A percentile compares a stretch with the other conserved stretches of the same genome.
These are phyloP conservation scores for Pseudocercospora pini-densiflorae DNA, from an alignment of 2,329 filamentous ascomycete species.

Conservation along the genomic window DNA sequence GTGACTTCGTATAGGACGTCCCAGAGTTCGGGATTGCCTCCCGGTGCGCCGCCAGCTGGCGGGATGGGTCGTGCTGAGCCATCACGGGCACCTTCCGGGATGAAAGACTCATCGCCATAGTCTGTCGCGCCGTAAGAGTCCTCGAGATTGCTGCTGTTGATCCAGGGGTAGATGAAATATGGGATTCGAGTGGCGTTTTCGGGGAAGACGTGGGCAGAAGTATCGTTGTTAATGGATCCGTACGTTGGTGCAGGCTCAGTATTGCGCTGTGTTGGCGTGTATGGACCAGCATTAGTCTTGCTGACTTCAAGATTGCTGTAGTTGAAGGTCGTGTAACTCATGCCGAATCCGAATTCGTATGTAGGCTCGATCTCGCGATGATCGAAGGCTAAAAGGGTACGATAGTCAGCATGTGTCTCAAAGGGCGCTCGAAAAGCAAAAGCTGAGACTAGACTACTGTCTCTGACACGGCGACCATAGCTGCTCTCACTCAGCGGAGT, in stretches of 20 bases:
- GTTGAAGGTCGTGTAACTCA: constrained; percentile 79
- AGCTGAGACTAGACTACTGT: no score
- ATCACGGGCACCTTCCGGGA: constrained; percentile 58
- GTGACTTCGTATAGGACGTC: constrained; percentile 62
- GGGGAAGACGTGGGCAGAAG: constrained; percentile 72
- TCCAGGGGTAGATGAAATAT: constrained; percentile 72
- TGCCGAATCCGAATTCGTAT: constrained; percentile 53
- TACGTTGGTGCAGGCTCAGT: constrained; percentile 68
- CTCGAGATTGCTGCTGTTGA: constrained; percentile 65
- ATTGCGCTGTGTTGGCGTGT: constrained; percentile 64
- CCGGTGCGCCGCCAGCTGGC: constrained; percentile 70
- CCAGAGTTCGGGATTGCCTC: constrained; percentile 61
- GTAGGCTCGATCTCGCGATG: constrained; percentile 66
- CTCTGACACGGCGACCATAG: no score
- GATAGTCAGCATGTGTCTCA: no score
- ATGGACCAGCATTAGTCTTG: constrained; percentile 54
- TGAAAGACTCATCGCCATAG: constrained; percentile 67
- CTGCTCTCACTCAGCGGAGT: no score
- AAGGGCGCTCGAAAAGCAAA: no score
- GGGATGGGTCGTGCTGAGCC: constrained; percentile 52
- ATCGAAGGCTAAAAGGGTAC: constrained; percentile 61
- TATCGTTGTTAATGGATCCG: constrained; percentile 66
- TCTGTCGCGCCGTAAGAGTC: constrained; percentile 61
- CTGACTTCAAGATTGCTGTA: constrained; percentile 69
- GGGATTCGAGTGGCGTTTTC: constrained; percentile 48